These are phyloP conservation scores for Citrus maxima DNA, from an alignment of 345 rosid species.

Conservation along the genomic window DNA sequence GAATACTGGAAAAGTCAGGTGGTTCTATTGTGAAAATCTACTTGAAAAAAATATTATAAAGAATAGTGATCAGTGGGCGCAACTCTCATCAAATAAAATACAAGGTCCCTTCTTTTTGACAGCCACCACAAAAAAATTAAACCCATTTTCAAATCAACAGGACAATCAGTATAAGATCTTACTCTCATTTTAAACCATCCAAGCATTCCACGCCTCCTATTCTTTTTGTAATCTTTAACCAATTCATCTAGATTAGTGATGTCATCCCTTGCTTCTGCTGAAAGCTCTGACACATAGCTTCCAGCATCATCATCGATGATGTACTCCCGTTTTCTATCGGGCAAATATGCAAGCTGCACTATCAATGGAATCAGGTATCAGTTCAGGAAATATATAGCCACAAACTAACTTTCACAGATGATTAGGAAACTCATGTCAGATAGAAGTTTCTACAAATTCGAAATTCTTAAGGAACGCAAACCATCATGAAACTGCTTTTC, in stretches of 20 bases:
- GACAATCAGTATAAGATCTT: constrained; percentile 15
- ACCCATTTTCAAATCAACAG: constrained; percentile 2
- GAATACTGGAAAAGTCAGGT: neutral
- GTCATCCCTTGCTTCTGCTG: constrained; percentile 54
- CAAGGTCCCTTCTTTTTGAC: neutral
- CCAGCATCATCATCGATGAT: constrained; percentile 54
- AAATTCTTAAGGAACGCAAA: neutral
- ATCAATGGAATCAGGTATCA: constrained; percentile 17
- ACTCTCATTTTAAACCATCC: constrained; percentile 89
- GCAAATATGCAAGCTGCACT: constrained; percentile 70
- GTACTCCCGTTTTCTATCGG: constrained; percentile 72
- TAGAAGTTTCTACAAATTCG: neutral
- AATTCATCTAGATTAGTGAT: constrained; percentile 56
- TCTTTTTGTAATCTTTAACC: constrained; percentile 65
- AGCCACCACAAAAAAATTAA: neutral
- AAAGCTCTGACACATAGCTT: constrained; percentile 58
- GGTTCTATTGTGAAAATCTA: neutral
- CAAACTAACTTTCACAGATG: constrained; percentile 9
- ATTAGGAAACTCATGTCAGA: constrained; percentile 7
- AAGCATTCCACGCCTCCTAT: constrained; percentile 75
- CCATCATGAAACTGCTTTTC: constrained; percentile 1
- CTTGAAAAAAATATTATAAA: neutral
- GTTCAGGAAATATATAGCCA: constrained; percentile 6
- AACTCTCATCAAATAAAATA: neutral
- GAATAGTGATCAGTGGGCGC: neutral